These are phyloP conservation scores for Colletotrichum abscissum DNA, from an alignment of 2,329 filamentous ascomycete genomes.

Conservation along the genomic window DNA sequence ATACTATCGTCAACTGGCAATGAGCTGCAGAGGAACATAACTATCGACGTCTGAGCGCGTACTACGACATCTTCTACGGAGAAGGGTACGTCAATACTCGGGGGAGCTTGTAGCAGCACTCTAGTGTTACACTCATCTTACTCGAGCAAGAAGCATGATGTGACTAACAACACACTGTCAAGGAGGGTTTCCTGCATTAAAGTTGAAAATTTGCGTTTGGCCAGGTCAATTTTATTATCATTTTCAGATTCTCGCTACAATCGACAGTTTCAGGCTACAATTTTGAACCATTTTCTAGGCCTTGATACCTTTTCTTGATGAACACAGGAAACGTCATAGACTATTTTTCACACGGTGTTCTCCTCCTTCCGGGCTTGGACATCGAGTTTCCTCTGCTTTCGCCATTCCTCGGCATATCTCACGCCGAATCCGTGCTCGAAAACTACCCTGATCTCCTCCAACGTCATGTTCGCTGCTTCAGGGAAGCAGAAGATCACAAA, in stretches of 20 bases:
- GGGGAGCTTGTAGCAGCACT: neutral
- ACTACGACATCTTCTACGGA: neutral
- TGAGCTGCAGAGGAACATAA: neutral
- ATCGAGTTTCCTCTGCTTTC: slow-evolving; percentile 44
- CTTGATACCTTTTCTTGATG: too few relatives aligned
- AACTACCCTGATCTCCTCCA: slow-evolving; percentile 64
- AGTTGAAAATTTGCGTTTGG: neutral
- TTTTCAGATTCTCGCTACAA: neutral
- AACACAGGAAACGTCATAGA: too few relatives aligned
- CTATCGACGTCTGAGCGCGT: neutral
- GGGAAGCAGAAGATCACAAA: slow-evolving; percentile 63
- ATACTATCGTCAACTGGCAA: neutral
- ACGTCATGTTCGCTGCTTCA: slow-evolving; percentile 64
- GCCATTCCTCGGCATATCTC: slow-evolving; percentile 51
- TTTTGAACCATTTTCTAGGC: too few relatives aligned
- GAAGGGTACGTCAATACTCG: neutral
- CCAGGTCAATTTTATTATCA: neutral
- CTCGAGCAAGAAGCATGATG: too few relatives aligned
- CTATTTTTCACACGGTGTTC: neutral
- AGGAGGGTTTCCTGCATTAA: too few relatives aligned
- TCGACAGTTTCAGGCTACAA: neutral
- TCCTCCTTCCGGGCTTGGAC: neutral
- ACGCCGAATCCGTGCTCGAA: slow-evolving; percentile 62
- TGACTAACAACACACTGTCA: neutral
- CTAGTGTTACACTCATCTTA: neutral